These are phyloP conservation scores for Pseudonitzschia multiseries DNA, from an alignment of 108 stramenopile species.

Conservation along the genomic window DNA sequence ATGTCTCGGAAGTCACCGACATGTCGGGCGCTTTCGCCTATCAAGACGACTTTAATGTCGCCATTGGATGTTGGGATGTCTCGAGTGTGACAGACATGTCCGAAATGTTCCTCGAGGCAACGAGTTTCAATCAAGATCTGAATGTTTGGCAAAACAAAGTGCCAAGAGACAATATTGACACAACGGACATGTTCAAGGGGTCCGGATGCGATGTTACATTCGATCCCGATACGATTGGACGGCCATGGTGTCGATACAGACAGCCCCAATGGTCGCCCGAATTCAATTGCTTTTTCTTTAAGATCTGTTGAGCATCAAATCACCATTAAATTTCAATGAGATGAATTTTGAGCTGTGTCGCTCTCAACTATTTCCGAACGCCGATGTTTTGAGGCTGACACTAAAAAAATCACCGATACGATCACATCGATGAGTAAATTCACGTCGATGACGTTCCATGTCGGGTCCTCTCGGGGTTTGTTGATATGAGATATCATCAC, in stretches of 20 bases:
- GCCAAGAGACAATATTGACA: constrained; percentile 6
- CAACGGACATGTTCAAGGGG: constrained; percentile 1
- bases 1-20: constrained; percentile 33
- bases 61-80: constrained; percentile 31
- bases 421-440: too few species aligned
- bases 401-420: too few species aligned
- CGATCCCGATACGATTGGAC: constrained; percentile 8
- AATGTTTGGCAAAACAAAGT: constrained; percentile 29
- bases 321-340: too few species aligned
- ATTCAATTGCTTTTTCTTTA: constrained; percentile 13
- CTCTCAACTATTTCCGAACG: too few species aligned
- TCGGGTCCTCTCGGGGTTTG: too few species aligned
- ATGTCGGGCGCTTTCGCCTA: constrained; percentile 27
- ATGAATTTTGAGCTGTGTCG: too few species aligned
- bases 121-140: constrained; percentile 38
- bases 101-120: constrained; percentile 36
- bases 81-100: constrained; percentile 38
- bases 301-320: neutral
- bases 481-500: too few species aligned
- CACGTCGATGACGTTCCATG: too few species aligned
- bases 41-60: constrained; percentile 22
- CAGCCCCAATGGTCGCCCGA: neutral
- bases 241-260: constrained; percentile 9
- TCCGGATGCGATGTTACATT: neutral
- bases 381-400: too few species aligned